Evolutionary conservation across 2,329 filamentous ascomycete species (phyloP).

Genomic region (Thielaviopsis ethacetica): DNA sequence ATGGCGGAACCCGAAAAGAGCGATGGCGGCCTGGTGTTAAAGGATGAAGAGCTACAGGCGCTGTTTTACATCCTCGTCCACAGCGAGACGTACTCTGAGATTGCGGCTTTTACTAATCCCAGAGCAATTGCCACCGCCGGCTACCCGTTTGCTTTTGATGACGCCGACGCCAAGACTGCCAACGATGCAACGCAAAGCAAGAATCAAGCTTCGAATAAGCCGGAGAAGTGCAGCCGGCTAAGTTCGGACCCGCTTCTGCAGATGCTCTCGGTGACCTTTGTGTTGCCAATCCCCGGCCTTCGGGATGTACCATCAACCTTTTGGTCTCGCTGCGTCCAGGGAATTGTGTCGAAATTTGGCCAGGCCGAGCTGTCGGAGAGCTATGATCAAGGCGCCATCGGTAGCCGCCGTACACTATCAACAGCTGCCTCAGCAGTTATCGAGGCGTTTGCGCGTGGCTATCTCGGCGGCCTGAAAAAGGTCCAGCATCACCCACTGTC

Average conservation of each 20-base stretch:
- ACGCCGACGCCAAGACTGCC: slow-evolving; percentile 16
- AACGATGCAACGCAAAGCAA: slow-evolving; percentile 3
- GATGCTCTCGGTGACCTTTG: slow-evolving; percentile 37
- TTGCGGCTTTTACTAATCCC: slow-evolving; percentile 52
- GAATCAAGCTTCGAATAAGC: slow-evolving; percentile 22
- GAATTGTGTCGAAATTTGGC: slow-evolving; percentile 43
- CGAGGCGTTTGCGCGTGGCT: slow-evolving; percentile 51
- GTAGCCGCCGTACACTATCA: slow-evolving; percentile 57
- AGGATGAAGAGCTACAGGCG: slow-evolving; percentile 30
- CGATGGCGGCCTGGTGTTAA: slow-evolving; percentile 1
- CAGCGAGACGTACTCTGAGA: slow-evolving; percentile 47
- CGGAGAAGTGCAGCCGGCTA: neutral
- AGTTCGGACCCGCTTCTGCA: slow-evolving; percentile 43
- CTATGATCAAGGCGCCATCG: slow-evolving; percentile 63
- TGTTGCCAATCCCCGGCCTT: slow-evolving; percentile 50
- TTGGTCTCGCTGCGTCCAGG: slow-evolving; percentile 46
- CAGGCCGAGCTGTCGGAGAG: slow-evolving; percentile 61
- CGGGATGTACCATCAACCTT: slow-evolving; percentile 45
- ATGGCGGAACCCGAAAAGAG: neutral
- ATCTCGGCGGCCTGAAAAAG: slow-evolving; percentile 41
- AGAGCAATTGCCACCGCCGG: slow-evolving; percentile 51
- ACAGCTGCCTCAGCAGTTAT: slow-evolving; percentile 54
- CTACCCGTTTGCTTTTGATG: slow-evolving; percentile 39
- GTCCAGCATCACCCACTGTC: slow-evolving; percentile 7
- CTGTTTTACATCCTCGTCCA: slow-evolving; percentile 45